Conservation (phyloP, 805 yeast genomes). For the Pichia californica region DNA sequence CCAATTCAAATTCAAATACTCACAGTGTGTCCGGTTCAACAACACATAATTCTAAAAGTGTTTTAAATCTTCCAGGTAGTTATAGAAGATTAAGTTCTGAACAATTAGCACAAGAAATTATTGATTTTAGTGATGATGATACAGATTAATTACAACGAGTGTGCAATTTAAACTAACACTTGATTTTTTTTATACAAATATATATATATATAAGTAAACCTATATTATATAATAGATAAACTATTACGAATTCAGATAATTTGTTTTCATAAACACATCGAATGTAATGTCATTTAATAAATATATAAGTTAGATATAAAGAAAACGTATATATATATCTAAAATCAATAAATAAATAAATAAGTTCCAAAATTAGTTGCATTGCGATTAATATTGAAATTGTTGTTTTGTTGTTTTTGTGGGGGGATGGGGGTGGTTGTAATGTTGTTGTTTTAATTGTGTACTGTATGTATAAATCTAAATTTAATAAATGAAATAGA, state of each 20-base stretch:
- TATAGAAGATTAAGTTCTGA: slow-evolving; percentile 16
- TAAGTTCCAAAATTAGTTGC: background rate
- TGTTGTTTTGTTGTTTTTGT: too few species aligned
- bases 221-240: too few species aligned
- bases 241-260: background rate
- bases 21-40: background rate
- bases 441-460: too few species aligned
- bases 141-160: too few species aligned
- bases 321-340: slow-evolving; percentile 4
- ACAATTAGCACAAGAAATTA: slow-evolving; percentile 19
- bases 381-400: too few species aligned
- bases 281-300: slow-evolving; percentile 10
- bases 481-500: too few species aligned
- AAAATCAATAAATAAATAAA: slow-evolving; percentile 9
- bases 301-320: slow-evolving; percentile 6
- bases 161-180: background rate
- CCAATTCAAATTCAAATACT: too few species aligned
- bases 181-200: background rate
- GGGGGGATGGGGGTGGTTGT: too few species aligned
- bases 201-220: background rate
- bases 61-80: background rate
- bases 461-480: too few species aligned
- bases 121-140: slow-evolving; percentile 22
- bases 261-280: slow-evolving; percentile 8
- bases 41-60: background rate